These are phyloP conservation scores for Chaetomium tenue DNA, from an alignment of 495 filamentous ascomycete species.

Conservation along the genomic window DNA sequence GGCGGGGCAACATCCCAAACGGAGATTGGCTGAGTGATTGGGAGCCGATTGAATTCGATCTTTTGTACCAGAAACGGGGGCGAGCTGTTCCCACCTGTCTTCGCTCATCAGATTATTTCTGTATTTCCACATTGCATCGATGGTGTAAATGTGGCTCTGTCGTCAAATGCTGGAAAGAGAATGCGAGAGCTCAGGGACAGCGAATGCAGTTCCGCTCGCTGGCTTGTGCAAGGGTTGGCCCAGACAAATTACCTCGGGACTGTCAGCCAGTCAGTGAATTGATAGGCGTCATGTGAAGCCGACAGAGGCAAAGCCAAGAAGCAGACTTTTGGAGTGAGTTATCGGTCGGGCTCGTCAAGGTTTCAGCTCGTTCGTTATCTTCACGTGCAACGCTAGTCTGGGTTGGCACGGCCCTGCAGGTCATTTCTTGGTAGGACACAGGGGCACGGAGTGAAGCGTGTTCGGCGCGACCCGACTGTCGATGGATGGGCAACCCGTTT, in stretches of 20 bases:
- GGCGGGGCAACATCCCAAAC: too few relatives aligned
- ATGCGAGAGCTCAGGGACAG: not conserved
- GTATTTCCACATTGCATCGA: not conserved
- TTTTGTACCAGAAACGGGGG: too few relatives aligned
- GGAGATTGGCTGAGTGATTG: too few relatives aligned
- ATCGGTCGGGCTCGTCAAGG: too few relatives aligned
- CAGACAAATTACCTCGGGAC: conserved; percentile 7
- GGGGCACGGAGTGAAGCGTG: conserved; percentile 9
- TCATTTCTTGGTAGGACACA: not conserved
- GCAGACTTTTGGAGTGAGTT: too few relatives aligned
- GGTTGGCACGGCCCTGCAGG: not conserved
- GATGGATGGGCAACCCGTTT: conserved; percentile 20
- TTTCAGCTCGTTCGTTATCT: not conserved
- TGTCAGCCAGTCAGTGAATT: too few relatives aligned
- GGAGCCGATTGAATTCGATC: too few relatives aligned
- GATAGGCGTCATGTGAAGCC: conserved; percentile 11
- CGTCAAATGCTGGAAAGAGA: not conserved
- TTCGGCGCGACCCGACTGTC: not conserved
- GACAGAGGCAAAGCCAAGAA: not conserved
- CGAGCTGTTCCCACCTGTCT: too few relatives aligned
- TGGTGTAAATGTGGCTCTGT: not conserved
- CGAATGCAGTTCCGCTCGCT: not conserved
- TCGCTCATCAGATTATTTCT: too few relatives aligned
- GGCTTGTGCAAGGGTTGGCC: not conserved
- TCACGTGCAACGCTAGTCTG: conserved; percentile 12